phyloP scores from a whole-genome alignment of 495 filamentous ascomycete genomes.

The Penicillium simplicissimum region DNA sequence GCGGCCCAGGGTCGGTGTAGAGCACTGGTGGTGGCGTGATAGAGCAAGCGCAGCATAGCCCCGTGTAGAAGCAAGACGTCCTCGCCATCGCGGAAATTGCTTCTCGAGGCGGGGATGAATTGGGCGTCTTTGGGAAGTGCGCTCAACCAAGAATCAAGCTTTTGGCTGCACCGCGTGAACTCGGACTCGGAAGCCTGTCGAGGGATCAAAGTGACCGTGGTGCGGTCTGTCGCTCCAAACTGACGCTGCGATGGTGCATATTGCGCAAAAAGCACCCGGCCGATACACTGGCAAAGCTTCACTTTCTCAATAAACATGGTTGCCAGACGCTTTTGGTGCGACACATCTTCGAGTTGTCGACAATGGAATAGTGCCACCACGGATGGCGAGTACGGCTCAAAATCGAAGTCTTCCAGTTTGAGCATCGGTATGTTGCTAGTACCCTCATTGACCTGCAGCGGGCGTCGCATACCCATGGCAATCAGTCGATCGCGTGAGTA shows the following conservation, averaged over 20 bases:
- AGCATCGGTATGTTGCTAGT: conserved; percentile 87
- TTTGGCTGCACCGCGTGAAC: conserved; percentile 66
- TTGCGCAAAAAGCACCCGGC: conserved; percentile 75
- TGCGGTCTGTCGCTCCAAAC: conserved; percentile 64
- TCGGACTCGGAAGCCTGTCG: conserved; percentile 70
- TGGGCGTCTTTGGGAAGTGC: conserved; percentile 61
- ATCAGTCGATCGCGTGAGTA: conserved; percentile 89
- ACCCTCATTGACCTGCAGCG: conserved; percentile 80
- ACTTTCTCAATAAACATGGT: conserved; percentile 86
- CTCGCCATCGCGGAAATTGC: conserved; percentile 43
- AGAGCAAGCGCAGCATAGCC: conserved; percentile 80
- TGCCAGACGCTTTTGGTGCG: conserved; percentile 69
- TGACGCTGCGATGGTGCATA: conserved; percentile 68
- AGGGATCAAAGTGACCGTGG: conserved; percentile 81
- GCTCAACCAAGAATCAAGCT: conserved; percentile 68
- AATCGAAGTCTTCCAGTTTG: conserved; percentile 74
- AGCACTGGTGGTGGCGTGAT: conserved; percentile 80
- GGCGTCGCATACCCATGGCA: conserved; percentile 81
- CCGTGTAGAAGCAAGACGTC: conserved; percentile 68
- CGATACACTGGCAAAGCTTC: conserved; percentile 79
- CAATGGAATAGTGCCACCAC: conserved; percentile 40
- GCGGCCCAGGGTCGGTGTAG: conserved; percentile 78
- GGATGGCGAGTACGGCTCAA: conserved; percentile 57
- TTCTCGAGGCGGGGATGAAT: conserved; percentile 38
- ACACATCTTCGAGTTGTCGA: conserved; percentile 41